Percentiles rank a stretch among this genome's conserved stretches.
Conservation (phyloP, 164 flowering plant genomes). For the Nymphaea thermarum region DNA sequence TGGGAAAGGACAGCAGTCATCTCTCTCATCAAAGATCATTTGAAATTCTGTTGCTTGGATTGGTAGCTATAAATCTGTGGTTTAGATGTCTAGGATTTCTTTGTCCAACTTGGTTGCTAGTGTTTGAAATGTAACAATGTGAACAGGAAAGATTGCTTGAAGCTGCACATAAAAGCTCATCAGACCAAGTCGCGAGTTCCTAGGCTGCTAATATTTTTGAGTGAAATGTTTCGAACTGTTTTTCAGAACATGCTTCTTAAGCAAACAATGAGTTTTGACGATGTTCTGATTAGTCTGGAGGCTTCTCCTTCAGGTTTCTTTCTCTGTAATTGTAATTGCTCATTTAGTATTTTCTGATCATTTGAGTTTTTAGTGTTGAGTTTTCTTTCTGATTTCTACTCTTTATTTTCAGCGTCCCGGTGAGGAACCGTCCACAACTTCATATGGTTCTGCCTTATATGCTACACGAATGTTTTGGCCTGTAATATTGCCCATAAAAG, state of each 20-base stretch:
- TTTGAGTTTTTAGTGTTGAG: neutral
- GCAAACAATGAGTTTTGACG: constrained; percentile 65
- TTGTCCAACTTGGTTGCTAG: too few relatives aligned
- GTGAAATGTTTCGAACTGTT: constrained; percentile 83
- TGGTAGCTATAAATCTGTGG: too few relatives aligned
- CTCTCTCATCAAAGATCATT: too few relatives aligned
- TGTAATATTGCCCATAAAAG: constrained; percentile 73
- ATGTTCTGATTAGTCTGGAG: constrained; percentile 93
- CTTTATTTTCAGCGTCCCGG: constrained; percentile 47
- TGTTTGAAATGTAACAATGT: neutral
- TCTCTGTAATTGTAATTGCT: neutral
- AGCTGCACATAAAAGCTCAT: constrained; percentile 50
- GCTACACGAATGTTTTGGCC: constrained; percentile 95
- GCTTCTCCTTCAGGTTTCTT: constrained; percentile 68
- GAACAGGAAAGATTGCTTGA: constrained; percentile 84
- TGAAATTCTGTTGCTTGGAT: too few relatives aligned
- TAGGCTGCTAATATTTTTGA: constrained; percentile 87
- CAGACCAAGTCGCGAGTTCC: constrained; percentile 36
- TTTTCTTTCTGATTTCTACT: constrained; percentile 4
- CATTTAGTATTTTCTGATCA: neutral
- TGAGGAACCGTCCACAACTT: constrained; percentile 69
- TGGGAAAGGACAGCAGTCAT: too few relatives aligned
- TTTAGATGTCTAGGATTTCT: too few relatives aligned
- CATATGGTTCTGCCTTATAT: constrained; percentile 80
- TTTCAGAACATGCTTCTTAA: constrained; percentile 82